Conservation (phyloP, 2,329 filamentous ascomycete genomes). For the Aureobasidium sp. region DNA sequence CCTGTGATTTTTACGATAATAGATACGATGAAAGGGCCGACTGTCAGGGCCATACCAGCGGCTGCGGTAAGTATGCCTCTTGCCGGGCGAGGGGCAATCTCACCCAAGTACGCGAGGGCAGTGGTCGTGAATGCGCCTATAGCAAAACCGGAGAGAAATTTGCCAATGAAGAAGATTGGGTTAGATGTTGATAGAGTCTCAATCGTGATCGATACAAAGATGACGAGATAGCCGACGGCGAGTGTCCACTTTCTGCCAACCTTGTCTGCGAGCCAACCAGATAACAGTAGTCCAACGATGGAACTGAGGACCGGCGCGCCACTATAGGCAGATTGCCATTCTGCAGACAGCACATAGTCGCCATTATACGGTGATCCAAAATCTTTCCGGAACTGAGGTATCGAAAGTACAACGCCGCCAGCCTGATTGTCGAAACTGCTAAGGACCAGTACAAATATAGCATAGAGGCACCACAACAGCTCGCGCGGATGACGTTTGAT, state of each 20-base stretch:
- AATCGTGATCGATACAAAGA: constrained; percentile 32
- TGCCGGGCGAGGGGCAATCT: constrained; percentile 32
- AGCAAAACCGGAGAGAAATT: constrained; percentile 36
- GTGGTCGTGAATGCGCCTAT: constrained; percentile 32
- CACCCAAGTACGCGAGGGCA: constrained; percentile 31
- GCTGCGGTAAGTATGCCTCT: constrained; percentile 31
- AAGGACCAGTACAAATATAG: constrained; percentile 33
- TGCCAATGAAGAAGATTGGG: constrained; percentile 33
- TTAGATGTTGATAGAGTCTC: constrained; percentile 36
- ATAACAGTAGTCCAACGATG: constrained; percentile 27
- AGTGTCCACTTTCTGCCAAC: constrained; percentile 28
- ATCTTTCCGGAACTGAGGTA: constrained; percentile 39
- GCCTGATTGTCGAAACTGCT: constrained; percentile 37
- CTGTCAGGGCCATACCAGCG: constrained; percentile 33
- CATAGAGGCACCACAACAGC: constrained; percentile 31
- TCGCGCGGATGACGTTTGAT: constrained; percentile 24
- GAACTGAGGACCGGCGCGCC: constrained; percentile 34
- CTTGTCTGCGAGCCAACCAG: constrained; percentile 30
- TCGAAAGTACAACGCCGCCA: constrained; percentile 33
- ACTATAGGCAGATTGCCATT: constrained; percentile 39
- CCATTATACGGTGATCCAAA: constrained; percentile 32
- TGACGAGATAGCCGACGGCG: constrained; percentile 29
- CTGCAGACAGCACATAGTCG: constrained; percentile 32
- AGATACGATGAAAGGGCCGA: constrained; percentile 32
- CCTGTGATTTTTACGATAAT: constrained; percentile 22